phyloP scores from a whole-genome alignment of 129 eudicot species.

The Scalesia atractyloides region DNA sequence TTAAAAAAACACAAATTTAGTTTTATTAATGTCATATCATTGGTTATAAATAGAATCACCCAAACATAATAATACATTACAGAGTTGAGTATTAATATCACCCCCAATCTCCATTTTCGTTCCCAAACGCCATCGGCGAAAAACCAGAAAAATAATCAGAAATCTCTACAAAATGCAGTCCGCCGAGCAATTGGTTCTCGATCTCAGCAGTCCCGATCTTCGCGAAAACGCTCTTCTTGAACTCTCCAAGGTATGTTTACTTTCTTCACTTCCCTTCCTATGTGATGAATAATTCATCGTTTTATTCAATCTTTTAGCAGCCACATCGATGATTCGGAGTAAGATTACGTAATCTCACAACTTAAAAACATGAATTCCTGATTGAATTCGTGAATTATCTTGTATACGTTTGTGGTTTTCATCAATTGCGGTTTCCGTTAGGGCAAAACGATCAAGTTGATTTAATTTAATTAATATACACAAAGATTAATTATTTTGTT shows the following conservation, averaged over 20 bases:
- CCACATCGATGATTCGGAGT: background rate
- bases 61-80: too few relatives aligned
- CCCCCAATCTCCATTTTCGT: slow-evolving; percentile 39
- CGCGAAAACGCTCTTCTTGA: slow-evolving; percentile 93
- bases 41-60: too few relatives aligned
- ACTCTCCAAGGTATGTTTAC: slow-evolving; percentile 66
- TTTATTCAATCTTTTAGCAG: background rate
- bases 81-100: too few relatives aligned
- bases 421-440: slow-evolving; percentile 12
- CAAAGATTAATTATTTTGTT: too few relatives aligned
- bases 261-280: too few relatives aligned
- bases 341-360: background rate
- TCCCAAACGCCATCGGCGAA: slow-evolving; percentile 32
- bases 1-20: too few relatives aligned
- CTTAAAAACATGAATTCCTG: background rate
- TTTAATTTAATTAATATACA: too few relatives aligned
- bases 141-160: slow-evolving; percentile 45
- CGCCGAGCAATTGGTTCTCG: slow-evolving; percentile 83
- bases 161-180: slow-evolving; percentile 71
- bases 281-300: background rate
- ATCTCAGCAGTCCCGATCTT: slow-evolving; percentile 85
- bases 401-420: too few relatives aligned
- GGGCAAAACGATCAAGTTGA: background rate
- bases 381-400: background rate
- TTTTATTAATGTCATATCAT: too few relatives aligned